These are phyloP conservation scores for Fusarium setosum DNA, from an alignment of 2,329 filamentous ascomycete species.

Conservation along the genomic window DNA sequence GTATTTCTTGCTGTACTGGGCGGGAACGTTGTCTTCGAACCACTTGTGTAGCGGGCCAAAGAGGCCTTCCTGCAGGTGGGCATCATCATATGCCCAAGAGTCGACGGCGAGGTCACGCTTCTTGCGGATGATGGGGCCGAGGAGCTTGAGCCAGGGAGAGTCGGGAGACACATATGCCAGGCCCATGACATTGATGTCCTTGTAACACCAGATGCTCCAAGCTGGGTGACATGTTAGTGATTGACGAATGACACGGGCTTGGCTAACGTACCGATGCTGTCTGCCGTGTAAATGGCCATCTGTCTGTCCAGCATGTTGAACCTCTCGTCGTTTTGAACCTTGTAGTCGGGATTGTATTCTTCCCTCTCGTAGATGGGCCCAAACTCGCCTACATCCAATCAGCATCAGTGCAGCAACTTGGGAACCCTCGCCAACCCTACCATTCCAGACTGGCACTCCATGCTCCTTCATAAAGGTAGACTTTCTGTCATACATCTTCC, in stretches of 20 bases:
- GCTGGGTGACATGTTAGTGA: constrained; percentile 36
- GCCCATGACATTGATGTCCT: constrained; percentile 66
- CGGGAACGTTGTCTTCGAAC: constrained; percentile 56
- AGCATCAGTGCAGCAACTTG: not conserved
- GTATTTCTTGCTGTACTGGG: constrained; percentile 57
- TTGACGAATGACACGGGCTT: not conserved
- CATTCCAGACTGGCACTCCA: constrained; percentile 57
- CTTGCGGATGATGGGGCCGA: constrained; percentile 65
- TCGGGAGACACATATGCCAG: constrained; percentile 61
- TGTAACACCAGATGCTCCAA: constrained; percentile 71
- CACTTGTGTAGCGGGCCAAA: constrained; percentile 53
- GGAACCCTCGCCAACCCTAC: not conserved
- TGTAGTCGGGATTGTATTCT: constrained; percentile 45
- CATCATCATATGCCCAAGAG: constrained; percentile 59
- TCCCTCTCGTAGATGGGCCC: constrained; percentile 59
- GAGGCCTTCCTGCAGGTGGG: constrained; percentile 46
- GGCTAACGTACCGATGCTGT: constrained; percentile 26
- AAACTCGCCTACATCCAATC: constrained; percentile 53
- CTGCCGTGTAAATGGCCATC: constrained; percentile 47
- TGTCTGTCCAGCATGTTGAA: constrained; percentile 56
- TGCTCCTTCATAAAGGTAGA: constrained; percentile 55
- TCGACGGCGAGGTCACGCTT: constrained; percentile 65
- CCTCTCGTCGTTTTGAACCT: constrained; percentile 48
- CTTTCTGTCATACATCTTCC: constrained; percentile 52
- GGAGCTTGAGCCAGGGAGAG: constrained; percentile 60